Base-by-base conservation (phyloP, 108 stramenopile genomes). In the Skeletonema menzelii region DNA sequence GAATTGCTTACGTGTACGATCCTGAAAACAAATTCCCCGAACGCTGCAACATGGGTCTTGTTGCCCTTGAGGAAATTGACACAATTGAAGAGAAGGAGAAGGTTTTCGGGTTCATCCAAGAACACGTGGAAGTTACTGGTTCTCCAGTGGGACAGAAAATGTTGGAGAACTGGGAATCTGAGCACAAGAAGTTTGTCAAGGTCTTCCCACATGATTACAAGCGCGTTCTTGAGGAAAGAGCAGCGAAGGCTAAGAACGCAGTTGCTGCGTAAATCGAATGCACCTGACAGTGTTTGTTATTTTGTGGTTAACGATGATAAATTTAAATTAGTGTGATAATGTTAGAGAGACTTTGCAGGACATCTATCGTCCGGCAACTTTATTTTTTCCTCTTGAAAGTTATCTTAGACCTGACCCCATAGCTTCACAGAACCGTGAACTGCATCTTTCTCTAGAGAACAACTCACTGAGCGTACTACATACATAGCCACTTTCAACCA, bases 191-290 rank as follows among this genome's bases (percentile, higher is more conserved):
- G 10, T 99, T 97, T 77, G 92, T 95, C 15, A 95, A 97, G 83
- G 98, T 99, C 42, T 85, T 95, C 80, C 98, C 98, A 31, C 92
- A 93, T 57, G 98, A 98, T 73, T 98, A 92, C 92, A 97, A 97
- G 87, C 80, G 94, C 30, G 97, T 97, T 8, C 82, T 97, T 10
- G 72, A 78, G 79, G 94, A 97, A 71, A 69, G 84, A 14, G 88
- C 80, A 27, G 81, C 75, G 14, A 35, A 31, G 37, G 77, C 75
- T 6, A 73, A 84, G 26, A 86, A 75, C 11, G 49, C 49, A 53
- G 49, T 53, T 53, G 49, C 49, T 53, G 49, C 49, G 22, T 53
- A 53, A 10, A 2, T 22, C 4, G 19, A 8, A 22, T 22, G 49
- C 7, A 49, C 15, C 14, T 42, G 40, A 42, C 40, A 3, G 40